Evolutionary conservation across 2,329 filamentous ascomycete species (phyloP).

Genomic region (Paramyrothecium roridum): DNA sequence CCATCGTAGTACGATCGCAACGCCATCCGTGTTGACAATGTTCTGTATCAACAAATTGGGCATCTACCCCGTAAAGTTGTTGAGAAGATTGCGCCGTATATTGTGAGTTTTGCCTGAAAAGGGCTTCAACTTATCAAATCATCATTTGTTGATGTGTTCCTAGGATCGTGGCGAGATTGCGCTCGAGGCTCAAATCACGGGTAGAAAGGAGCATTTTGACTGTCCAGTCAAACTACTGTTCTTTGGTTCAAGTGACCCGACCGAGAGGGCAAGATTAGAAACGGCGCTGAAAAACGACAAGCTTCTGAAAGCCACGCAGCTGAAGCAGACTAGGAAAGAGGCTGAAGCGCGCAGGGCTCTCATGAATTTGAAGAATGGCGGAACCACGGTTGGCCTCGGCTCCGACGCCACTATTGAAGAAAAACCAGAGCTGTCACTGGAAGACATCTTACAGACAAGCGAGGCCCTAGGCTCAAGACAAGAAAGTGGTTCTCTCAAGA

Average conservation of each 20-base stretch:
- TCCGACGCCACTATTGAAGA: conserved; percentile 14
- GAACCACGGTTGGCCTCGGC: conserved; percentile 34
- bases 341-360: conserved; percentile 50
- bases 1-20: conserved; percentile 64
- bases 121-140: neutral
- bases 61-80: conserved; percentile 69
- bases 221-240: conserved; percentile 69
- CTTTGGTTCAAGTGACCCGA: conserved; percentile 62
- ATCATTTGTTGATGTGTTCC: conserved; percentile 17
- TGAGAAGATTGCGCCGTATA: conserved; percentile 68
- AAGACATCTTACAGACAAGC: conserved; percentile 64
- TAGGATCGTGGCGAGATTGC: conserved; percentile 56
- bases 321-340: conserved; percentile 50
- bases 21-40: conserved; percentile 76
- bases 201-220: conserved; percentile 63
- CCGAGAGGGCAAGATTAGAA: conserved; percentile 52
- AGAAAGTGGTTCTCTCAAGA: conserved; percentile 62
- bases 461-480: conserved; percentile 65
- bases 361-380: conserved; percentile 34
- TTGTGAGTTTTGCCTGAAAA: conserved; percentile 44
- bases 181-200: conserved; percentile 68
- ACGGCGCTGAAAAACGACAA: conserved; percentile 60
- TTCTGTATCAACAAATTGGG: conserved; percentile 71
- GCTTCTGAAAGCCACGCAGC: conserved; percentile 56
- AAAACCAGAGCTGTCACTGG: conserved; percentile 46